Percentiles rank a stretch among this genome's conserved stretches.
Evolutionary conservation across 306 rosid species (phyloP).

Genomic region (Dryas octopetala): DNA sequence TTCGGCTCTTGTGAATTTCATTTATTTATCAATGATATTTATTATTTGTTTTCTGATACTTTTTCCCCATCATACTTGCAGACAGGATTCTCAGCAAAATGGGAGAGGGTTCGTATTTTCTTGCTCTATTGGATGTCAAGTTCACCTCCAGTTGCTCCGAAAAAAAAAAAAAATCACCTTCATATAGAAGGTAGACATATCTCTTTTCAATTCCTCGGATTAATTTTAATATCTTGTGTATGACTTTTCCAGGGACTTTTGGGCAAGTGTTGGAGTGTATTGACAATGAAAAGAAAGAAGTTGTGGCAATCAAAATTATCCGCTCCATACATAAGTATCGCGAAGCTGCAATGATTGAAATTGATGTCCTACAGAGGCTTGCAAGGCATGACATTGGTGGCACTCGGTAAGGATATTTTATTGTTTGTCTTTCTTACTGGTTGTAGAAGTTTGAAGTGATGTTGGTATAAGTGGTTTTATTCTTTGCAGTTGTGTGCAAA

Average conservation of each 20-base stretch:
- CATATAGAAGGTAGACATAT: background rate
- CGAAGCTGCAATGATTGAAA: slow-evolving; percentile 83
- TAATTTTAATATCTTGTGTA: slow-evolving; percentile 4
- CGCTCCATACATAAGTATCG: slow-evolving; percentile 71
- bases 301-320: slow-evolving; percentile 67
- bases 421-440: slow-evolving; percentile 16
- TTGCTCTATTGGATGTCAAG: background rate
- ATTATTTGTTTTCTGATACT: slow-evolving; percentile 19
- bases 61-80: slow-evolving; percentile 37
- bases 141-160: background rate
- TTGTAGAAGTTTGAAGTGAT: slow-evolving; percentile 46
- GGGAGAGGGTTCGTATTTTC: slow-evolving; percentile 68
- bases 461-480: slow-evolving; percentile 68
- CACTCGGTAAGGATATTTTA: slow-evolving; percentile 54
- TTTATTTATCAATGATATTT: background rate
- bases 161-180: background rate
- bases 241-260: slow-evolving; percentile 59
- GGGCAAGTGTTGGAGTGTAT: slow-evolving; percentile 83
- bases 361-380: slow-evolving; percentile 66
- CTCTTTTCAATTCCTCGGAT: background rate
- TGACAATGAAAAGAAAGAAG: slow-evolving; percentile 68
- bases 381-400: slow-evolving; percentile 63
- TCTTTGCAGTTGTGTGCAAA: slow-evolving; percentile 95
- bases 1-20: background rate
- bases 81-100: slow-evolving; percentile 75